These are phyloP conservation scores for Fusarium pininemorale DNA, from an alignment of 2,329 filamentous ascomycete genomes.

Conservation along the genomic window DNA sequence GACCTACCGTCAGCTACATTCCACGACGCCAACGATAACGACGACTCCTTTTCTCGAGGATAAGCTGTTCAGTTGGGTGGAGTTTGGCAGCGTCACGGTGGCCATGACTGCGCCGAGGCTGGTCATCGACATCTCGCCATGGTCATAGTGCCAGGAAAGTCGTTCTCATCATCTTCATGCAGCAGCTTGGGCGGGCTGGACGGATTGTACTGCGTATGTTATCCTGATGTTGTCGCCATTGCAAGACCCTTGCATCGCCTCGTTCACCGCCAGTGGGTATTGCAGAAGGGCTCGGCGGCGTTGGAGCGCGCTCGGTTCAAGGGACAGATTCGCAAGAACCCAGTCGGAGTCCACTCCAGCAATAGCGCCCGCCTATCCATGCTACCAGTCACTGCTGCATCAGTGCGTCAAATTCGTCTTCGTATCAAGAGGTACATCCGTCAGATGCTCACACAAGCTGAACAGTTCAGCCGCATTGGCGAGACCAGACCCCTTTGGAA, in stretches of 20 bases:
- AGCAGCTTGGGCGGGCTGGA: neutral
- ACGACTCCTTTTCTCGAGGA: neutral
- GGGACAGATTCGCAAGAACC: neutral
- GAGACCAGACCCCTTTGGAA: rapidly evolving
- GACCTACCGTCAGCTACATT: neutral
- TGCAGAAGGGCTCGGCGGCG: neutral
- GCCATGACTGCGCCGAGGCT: neutral
- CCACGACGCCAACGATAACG: neutral
- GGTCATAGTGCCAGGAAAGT: neutral
- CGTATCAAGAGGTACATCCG: neutral
- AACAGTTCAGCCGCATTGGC: neutral
- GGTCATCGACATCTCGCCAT: neutral
- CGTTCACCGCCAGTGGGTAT: rapidly evolving
- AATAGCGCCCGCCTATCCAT: rapidly evolving
- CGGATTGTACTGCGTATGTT: rapidly evolving
- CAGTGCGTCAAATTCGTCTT: neutral
- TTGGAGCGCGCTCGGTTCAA: neutral
- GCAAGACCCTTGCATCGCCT: rapidly evolving
- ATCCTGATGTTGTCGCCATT: rapidly evolving
- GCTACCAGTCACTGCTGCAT: neutral
- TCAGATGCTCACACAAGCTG: neutral
- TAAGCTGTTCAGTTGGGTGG: neutral
- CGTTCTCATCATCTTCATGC: neutral
- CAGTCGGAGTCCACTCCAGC: neutral
- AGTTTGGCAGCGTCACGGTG: neutral